phyloP scores from a whole-genome alignment of 768 basidiomycete species.

The Panaeolus papilionaceus region DNA sequence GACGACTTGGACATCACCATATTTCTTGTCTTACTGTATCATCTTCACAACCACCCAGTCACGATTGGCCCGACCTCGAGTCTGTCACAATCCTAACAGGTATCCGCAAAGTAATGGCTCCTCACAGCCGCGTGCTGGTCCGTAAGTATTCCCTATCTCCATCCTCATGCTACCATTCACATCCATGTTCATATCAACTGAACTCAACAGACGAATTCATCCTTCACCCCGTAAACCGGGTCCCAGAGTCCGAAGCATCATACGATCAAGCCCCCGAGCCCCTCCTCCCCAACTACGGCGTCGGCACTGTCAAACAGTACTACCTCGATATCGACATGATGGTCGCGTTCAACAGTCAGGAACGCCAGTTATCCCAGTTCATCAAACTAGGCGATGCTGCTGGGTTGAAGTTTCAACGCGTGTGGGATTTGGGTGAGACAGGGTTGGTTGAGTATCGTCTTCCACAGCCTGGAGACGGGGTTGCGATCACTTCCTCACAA shows the following conservation, averaged over 20 bases:
- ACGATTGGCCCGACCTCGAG: neutral
- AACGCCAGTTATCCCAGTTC: conserved; percentile 49
- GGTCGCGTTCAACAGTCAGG: conserved; percentile 44
- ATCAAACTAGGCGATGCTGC: conserved; percentile 34
- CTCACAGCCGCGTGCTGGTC: conserved; percentile 37
- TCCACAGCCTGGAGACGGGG: neutral
- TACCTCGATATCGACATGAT: conserved; percentile 55
- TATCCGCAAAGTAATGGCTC: conserved; percentile 40
- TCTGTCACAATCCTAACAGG: conserved; percentile 34
- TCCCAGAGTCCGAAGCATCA: conserved; percentile 11
- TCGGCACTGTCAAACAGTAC: conserved; percentile 45
- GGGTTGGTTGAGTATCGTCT: neutral
- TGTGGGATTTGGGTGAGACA: neutral
- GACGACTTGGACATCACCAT: too few species aligned
- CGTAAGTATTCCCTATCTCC: conserved; percentile 28
- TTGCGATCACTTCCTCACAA: too few species aligned
- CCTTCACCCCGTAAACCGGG: conserved; percentile 35
- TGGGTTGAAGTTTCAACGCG: neutral
- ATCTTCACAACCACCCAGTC: neutral
- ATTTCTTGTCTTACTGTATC: too few species aligned
- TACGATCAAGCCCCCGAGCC: conserved; percentile 45
- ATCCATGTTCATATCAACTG: too few species aligned
- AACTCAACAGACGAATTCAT: conserved; percentile 41
- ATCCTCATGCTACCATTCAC: neutral
- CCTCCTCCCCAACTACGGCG: conserved; percentile 53